Base-by-base conservation (phyloP, 1,284 basidiomycete genomes). In the Trametes versicolor region DNA sequence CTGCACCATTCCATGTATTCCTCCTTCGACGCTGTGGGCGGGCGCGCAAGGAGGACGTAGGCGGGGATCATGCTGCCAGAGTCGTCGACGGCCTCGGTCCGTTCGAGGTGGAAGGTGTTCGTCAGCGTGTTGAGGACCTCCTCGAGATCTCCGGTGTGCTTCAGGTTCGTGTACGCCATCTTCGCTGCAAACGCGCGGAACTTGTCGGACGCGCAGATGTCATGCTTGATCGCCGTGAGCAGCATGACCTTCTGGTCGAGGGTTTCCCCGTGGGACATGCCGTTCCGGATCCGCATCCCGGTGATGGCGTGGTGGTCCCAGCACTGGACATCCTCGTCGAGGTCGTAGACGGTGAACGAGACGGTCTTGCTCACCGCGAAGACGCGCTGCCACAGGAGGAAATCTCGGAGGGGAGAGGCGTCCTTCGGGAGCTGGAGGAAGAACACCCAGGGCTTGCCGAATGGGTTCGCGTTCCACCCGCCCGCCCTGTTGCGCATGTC, bases 301-400 rank as follows among this genome's bases (percentile, higher is more conserved):
- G 2, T 2, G 34, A 58, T 50, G 13, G 47, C 34, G 13, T 7
- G 29, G 32, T 50, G n/a, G 48, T 39, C 23, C 57, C 57, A 58
- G 47, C 2, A 10, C 2, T n/a, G 15, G 12, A 12, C 48, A 2
- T n/a, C 12, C 21, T 12, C 15, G 48, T 39, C 48, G 15, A 58
- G 13, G 12, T 49, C 48, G 23, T 58, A 58, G n/a, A 50, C 25
- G 2, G 57, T 58, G 57, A 58, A 58, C 23, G 57, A 58, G 21
- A 50, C 23, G 2, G 36, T 50, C 36, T 58, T 58, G 57, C 48
- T 50, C 2, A 58, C 47, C 0, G 57, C 57, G 37, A 58, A 50
- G 21, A 58, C 57, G 10, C 48, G 57, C n/a, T 58, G 57, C 57
- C 57, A 58, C 32, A 58, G 10, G 23, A 58, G 23, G 57, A 58